Conservation (phyloP, 2,329 filamentous ascomycete genomes). For the Knufia petricola region DNA sequence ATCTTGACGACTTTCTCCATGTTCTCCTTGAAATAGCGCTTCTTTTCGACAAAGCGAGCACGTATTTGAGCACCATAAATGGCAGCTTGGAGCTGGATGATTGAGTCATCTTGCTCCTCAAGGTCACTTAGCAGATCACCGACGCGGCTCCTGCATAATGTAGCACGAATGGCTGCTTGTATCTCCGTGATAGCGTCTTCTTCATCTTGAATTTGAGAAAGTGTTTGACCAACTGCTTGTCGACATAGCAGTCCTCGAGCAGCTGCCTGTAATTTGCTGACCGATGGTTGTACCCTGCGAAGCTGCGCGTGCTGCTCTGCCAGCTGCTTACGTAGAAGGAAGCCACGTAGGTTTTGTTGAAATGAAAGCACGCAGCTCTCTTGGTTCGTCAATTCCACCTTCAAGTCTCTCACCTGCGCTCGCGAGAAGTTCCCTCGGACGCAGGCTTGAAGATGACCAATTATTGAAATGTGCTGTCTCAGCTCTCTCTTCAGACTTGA, state of each 20-base stretch:
- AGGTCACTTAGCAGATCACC: constrained; percentile 66
- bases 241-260: constrained; percentile 33
- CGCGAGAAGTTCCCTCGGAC: constrained; percentile 39
- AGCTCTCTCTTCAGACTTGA: constrained; percentile 31
- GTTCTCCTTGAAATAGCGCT: constrained; percentile 82
- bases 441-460: constrained; percentile 44
- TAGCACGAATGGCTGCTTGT: constrained; percentile 68
- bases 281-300: constrained; percentile 24
- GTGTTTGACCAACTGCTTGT: constrained; percentile 39
- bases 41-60: constrained; percentile 69
- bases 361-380: constrained; percentile 49
- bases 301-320: constrained; percentile 27
- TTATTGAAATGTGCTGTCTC: constrained; percentile 32
- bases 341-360: constrained; percentile 46
- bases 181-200: constrained; percentile 58
- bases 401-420: constrained; percentile 34
- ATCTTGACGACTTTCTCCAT: constrained; percentile 99
- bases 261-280: constrained; percentile 33
- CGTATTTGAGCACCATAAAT: constrained; percentile 67
- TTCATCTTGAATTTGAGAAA: constrained; percentile 61
- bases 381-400: constrained; percentile 48
- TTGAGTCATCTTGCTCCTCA: constrained; percentile 69
- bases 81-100: constrained; percentile 65
- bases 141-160: constrained; percentile 65
- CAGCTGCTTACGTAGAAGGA: constrained; percentile 28